Base-by-base conservation (phyloP, 2,329 filamentous ascomycete species). In the Curvularia spicifera region DNA sequence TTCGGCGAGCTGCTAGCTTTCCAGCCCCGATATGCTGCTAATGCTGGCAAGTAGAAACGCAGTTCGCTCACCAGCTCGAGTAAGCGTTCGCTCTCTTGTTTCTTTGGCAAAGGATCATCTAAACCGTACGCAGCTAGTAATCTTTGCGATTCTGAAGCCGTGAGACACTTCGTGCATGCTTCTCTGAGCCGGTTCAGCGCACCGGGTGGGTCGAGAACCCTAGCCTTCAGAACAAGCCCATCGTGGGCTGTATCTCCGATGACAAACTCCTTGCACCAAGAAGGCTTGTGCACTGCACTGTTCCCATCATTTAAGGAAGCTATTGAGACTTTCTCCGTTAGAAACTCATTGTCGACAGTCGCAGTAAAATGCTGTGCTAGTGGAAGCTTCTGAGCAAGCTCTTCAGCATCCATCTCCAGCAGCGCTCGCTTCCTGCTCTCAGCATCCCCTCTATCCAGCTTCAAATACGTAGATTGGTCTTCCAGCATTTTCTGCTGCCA, bases 241-340 rank as follows among this genome's bases (percentile, higher is more conserved):
- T 84, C 82, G 58, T 80, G 77, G 48, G 77, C 71, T 40, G 78
- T 78, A 65, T 83, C 78, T 5, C 82, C 82, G 26, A 83, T 73
- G 5, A 83, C 71, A 24, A 83, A 64, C 29, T 77, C 74, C 42
- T 76, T 71, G 53, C 79, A 82, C 81, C 82, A 84, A 2, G 62
- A 53, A 37, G 74, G 78, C 5, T 78, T 81, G 26, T 76, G 74
- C 24, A 31, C 77, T 20, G 28, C 40, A 15, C 31, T 54, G 12
- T 49, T 40, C 2, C 62, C 66, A 50, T 68, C 56, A n/a, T 51
- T 58, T 35, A 74, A 40, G 8, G 59, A 45, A 1, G 47, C 47
- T 22, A 72, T 48, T 2, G 59, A 65, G 5, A 71, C 53, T 24
- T 69, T 60, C 5, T 51, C 42, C 15, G 64, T 67, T 5, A 74